Percentiles rank a stretch among this genome's conserved stretches.
Evolutionary conservation across 2,329 filamentous ascomycete genomes (phyloP).

Genomic region (Colletotrichum sp.): DNA sequence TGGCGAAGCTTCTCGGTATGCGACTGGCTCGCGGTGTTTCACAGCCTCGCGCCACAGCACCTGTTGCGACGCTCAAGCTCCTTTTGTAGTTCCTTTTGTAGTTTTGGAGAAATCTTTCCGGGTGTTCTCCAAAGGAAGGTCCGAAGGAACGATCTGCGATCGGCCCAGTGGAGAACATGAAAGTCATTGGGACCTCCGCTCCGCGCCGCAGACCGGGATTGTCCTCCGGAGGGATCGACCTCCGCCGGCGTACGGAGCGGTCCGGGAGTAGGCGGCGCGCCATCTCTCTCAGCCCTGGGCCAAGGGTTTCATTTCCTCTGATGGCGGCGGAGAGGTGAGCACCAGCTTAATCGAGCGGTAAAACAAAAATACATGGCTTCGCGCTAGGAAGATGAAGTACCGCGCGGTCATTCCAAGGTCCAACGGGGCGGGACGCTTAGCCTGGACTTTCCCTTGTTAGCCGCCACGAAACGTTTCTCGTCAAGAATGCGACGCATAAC

Average conservation of each 20-base stretch:
- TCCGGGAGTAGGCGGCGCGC: neutral
- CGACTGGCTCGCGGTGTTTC: neutral
- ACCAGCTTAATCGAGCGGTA: neutral
- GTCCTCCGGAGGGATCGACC: neutral
- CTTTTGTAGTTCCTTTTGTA: neutral
- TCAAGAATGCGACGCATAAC: neutral
- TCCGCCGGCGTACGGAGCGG: neutral
- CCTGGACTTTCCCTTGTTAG: neutral
- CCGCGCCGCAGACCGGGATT: neutral
- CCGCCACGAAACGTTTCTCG: neutral
- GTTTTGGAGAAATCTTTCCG: neutral
- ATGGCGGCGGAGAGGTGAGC: neutral
- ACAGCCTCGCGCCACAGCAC: neutral
- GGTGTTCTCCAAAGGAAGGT: neutral
- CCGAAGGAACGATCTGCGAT: neutral
- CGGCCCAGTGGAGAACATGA: neutral
- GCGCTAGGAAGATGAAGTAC: neutral
- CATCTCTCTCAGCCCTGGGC: neutral
- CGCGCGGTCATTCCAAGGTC: slow-evolving; percentile 1
- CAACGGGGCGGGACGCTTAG: neutral
- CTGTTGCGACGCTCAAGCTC: neutral
- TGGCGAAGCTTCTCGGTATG: slow-evolving; percentile 11
- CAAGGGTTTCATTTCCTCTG: neutral
- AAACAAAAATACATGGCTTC: neutral
- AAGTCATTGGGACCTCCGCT: neutral